Percentiles rank a stretch among this genome's conserved stretches.
Evolutionary conservation across 805 yeast species (phyloP).

Genomic region (Isabelozyma rhagii): DNA sequence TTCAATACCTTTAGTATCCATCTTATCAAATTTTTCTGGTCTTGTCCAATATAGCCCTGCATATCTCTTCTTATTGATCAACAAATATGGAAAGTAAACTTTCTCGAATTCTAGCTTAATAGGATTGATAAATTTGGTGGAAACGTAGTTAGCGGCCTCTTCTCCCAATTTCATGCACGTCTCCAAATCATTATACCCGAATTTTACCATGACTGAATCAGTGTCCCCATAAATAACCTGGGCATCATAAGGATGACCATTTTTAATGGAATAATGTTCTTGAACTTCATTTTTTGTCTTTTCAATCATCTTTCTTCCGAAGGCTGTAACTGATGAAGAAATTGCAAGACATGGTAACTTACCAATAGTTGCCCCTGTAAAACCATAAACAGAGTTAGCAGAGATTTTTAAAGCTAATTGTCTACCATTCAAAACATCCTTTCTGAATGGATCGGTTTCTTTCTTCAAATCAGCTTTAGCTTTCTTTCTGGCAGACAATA

Average conservation of each 20-base stretch:
- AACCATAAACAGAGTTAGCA: conserved; percentile 98
- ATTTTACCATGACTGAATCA: conserved; percentile 98
- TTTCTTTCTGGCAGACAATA: conserved; percentile 85
- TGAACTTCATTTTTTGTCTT: conserved; percentile 84
- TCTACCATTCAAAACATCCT: conserved; percentile 93
- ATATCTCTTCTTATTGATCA: conserved; percentile 93
- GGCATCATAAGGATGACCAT: conserved; percentile 83
- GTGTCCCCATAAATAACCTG: conserved; percentile 97
- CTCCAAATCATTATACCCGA: conserved; percentile 76
- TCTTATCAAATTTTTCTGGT: conserved; percentile 87
- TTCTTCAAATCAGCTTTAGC: conserved; percentile 88
- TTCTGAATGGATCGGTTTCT: conserved; percentile 91
- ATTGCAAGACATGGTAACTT: conserved; percentile 95
- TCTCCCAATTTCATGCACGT: conserved; percentile 90
- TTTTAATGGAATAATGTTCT: conserved; percentile 68
- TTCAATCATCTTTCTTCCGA: conserved; percentile 97
- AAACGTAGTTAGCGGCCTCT: conserved; percentile 89
- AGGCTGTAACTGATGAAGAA: conserved; percentile 92
- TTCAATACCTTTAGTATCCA: conserved; percentile 98
- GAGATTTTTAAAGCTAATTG: conserved; percentile 94
- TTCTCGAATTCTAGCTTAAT: conserved; percentile 95
- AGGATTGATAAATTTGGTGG: conserved; percentile 75
- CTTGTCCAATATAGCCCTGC: conserved; percentile 97
- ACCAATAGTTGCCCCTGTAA: conserved; percentile 98
- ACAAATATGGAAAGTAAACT: conserved; percentile 89